phyloP scores from a whole-genome alignment of 495 filamentous ascomycete species.

The Trichoderma virens region DNA sequence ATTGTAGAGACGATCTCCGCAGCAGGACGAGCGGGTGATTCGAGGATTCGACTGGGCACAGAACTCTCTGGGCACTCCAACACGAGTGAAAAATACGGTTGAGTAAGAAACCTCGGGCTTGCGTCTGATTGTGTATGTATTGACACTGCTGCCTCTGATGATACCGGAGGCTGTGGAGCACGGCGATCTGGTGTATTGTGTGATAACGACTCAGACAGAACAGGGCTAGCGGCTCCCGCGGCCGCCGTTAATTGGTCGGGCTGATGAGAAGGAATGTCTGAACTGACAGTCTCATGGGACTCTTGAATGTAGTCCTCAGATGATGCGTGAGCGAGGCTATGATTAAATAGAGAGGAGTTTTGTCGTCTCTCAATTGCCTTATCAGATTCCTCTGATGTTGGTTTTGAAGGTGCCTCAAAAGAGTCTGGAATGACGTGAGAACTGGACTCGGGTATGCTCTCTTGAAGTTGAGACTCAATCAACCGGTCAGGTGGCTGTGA shows the following conservation, averaged over 20 bases:
- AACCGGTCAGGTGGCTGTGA: not conserved
- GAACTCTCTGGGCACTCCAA: not conserved
- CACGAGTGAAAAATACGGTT: not conserved
- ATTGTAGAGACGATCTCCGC: not conserved
- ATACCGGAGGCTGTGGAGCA: not conserved
- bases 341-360: not conserved
- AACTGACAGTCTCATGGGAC: not conserved
- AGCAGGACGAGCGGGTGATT: not conserved
- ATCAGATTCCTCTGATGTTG: not conserved
- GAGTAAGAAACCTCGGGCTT: not conserved
- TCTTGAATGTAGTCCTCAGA: not conserved
- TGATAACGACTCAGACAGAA: not conserved
- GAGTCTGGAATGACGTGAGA: conserved; percentile 2
- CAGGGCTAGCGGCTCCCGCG: not conserved
- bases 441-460: not conserved
- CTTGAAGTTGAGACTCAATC: not conserved
- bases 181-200: not conserved
- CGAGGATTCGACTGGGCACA: not conserved
- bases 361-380: not conserved
- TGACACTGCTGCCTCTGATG: not conserved
- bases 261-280: not conserved
- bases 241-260: not conserved
- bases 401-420: not conserved
- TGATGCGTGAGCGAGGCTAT: not conserved
- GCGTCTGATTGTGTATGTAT: not conserved